Evolutionary conservation across 257 asterid species (phyloP), one percentile per base, ranked within the genome.

Genomic region (Solanum arcanum): DNA sequence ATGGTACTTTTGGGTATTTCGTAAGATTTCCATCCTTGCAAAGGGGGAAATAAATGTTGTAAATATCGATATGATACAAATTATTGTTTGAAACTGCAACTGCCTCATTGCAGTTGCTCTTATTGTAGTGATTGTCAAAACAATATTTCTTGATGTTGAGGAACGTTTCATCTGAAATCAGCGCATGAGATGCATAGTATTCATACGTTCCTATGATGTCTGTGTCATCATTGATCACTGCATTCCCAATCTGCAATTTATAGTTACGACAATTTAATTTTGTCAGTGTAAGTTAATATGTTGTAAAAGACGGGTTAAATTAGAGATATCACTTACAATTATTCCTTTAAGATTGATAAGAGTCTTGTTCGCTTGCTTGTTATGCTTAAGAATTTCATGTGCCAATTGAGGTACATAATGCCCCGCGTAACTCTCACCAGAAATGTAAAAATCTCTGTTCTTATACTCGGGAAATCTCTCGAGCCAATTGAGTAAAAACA

Each of bases 401-500:
- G 93, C 93, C n/a, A 92, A 88, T 44, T 91, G 91, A 8, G 94
- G 92, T 27, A 89, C 94, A 18, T 89, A 91, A 70, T 90, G 95
- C 4, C 95, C 92, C 0, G 90, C 93, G 49, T 92, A 92, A 20
- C 95, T 91, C 89, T 91, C 94, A 6, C 93, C 93, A 1, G 91
- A 85, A 12, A 91, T 86, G 37, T 89, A 92, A 12, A 92, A 89
- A 6, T 92, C 92, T 31, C 90, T 47, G 27, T 80, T 39, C 77
- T 90, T 90, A 70, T 90, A 90, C 27, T 92, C 89, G 3, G 91
- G 92, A 73, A 92, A 92, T 33, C 94, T 86, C 56, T 93, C 91
- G 4, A 90, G 87, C 95, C 93, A 92, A 80, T 90, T 93, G 44
- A 90, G 87, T 1, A 92, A 86, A 62, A 91, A 93, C 12, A 89